Evolutionary conservation across 306 rosid genomes (phyloP).

Genomic region (Malus sylvestris): DNA sequence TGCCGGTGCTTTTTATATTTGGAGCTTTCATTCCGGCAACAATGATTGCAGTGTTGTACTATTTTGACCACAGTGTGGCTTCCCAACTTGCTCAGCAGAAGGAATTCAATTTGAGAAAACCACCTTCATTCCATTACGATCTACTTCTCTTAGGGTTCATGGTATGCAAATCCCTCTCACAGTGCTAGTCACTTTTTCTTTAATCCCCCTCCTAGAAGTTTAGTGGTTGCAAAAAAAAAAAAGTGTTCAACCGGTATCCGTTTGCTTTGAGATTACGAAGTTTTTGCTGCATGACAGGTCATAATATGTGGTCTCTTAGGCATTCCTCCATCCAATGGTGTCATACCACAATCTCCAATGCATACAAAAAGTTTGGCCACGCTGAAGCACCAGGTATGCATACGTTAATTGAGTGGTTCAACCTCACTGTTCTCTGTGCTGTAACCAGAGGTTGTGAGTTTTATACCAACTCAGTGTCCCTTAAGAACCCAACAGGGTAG

Average conservation of each 20-base stretch:
- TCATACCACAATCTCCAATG: slow-evolving; percentile 89
- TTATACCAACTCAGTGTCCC: not conserved
- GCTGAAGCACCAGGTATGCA: slow-evolving; percentile 64
- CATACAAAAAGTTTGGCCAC: slow-evolving; percentile 79
- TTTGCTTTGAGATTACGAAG: slow-evolving; percentile 2
- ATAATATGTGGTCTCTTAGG: slow-evolving; percentile 72
- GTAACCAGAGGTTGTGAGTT: not conserved
- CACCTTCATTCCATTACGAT: slow-evolving; percentile 76
- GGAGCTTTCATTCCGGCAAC: slow-evolving; percentile 84
- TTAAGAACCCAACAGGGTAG: not conserved
- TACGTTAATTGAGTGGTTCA: not conserved
- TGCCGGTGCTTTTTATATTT: slow-evolving; percentile 58
- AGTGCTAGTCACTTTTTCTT: not conserved
- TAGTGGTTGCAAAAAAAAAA: not conserved
- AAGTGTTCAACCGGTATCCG: not conserved
- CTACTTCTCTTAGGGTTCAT: slow-evolving; percentile 76
- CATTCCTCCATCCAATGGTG: slow-evolving; percentile 80
- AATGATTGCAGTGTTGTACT: slow-evolving; percentile 78
- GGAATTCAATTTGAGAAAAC: slow-evolving; percentile 74
- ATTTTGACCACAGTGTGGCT: slow-evolving; percentile 85
- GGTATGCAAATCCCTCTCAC: slow-evolving; percentile 33
- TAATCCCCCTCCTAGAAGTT: not conserved
- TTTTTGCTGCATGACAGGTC: slow-evolving; percentile 43
- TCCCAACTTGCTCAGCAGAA: slow-evolving; percentile 86
- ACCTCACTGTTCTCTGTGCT: not conserved